These are phyloP conservation scores for Stipa capillata DNA, from an alignment of 176 grass and related monocot genomes.

Conservation along the genomic window DNA sequence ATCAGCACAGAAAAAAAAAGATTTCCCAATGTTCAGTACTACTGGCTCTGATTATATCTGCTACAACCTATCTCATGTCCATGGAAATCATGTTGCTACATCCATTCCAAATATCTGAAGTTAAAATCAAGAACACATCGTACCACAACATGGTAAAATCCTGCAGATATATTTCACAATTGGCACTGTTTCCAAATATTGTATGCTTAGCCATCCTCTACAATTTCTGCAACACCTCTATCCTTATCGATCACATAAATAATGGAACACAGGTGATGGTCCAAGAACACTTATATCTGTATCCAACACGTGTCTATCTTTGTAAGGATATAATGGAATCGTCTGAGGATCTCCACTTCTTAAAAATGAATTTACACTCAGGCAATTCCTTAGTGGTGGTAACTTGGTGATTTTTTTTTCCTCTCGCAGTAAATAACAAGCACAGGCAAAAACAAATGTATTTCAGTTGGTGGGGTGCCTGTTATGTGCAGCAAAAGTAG, in stretches of 20 bases:
- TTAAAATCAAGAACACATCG: not conserved
- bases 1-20: not conserved
- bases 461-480: not conserved
- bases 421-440: not conserved
- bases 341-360: not conserved
- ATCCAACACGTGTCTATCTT: not conserved
- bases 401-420: not conserved
- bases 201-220: not conserved
- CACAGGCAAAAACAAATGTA: not conserved
- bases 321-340: not conserved
- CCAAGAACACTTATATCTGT: not conserved
- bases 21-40: not conserved
- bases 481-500: not conserved
- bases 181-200: not conserved
- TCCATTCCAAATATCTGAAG: not conserved
- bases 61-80: not conserved
- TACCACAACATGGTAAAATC: not conserved
- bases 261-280: not conserved
- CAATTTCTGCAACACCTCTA: not conserved
- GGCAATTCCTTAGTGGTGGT: not conserved
- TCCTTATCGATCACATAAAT: not conserved
- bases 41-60: not conserved
- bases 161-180: not conserved
- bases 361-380: not conserved
- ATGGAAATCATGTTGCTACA: not conserved